These are phyloP conservation scores for Cordyceps cateniannulata DNA, from an alignment of 2,329 filamentous ascomycete species.

Conservation along the genomic window DNA sequence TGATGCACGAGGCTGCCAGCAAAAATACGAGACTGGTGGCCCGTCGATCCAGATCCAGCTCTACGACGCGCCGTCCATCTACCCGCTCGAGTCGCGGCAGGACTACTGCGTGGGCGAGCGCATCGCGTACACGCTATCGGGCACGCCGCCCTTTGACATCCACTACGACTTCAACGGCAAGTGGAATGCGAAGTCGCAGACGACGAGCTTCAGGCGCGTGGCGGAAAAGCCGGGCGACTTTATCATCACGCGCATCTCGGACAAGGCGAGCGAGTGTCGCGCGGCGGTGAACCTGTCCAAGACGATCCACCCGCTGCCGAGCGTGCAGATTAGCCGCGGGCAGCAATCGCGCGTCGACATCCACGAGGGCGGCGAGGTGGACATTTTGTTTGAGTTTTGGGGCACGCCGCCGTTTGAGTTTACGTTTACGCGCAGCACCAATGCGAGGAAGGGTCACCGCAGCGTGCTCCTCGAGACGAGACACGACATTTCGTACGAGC, in stretches of 20 bases:
- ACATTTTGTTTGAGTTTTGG: constrained; percentile 92
- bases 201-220: constrained; percentile 84
- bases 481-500: constrained; percentile 77
- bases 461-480: constrained; percentile 81
- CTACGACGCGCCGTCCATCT: constrained; percentile 87
- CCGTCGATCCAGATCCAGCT: constrained; percentile 85
- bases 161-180: constrained; percentile 82
- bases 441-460: constrained; percentile 71
- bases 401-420: constrained; percentile 97
- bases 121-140: constrained; percentile 84
- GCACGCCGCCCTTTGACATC: constrained; percentile 86
- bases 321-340: constrained; percentile 83
- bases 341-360: constrained; percentile 79
- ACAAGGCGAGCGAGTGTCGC: constrained; percentile 82
- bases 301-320: constrained; percentile 84
- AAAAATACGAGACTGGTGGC: constrained; percentile 62
- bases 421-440: constrained; percentile 88
- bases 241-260: constrained; percentile 76
- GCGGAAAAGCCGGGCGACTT: constrained; percentile 89
- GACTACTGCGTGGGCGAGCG: constrained; percentile 97
- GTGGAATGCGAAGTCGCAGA: constrained; percentile 71
- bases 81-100: constrained; percentile 72
- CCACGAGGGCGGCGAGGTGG: constrained; percentile 90
- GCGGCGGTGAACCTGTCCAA: constrained; percentile 73
- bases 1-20: constrained; percentile 80